A percentile compares a stretch with the other conserved stretches of the same genome.
phyloP scores from a whole-genome alignment of 2,329 filamentous ascomycete species.

The Beauveria australis region DNA sequence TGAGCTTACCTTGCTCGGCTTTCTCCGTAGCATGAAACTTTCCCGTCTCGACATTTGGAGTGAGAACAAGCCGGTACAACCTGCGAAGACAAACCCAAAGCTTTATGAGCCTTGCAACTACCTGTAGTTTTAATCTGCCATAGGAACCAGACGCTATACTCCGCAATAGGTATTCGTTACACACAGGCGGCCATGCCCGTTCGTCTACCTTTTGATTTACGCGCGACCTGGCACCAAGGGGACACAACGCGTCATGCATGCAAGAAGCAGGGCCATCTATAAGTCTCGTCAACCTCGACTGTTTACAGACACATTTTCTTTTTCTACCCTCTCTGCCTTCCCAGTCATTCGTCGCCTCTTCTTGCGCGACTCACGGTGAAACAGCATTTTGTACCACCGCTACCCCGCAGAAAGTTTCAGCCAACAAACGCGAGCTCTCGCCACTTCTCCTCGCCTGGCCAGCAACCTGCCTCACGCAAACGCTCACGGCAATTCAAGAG shows the following conservation, averaged over 20 bases:
- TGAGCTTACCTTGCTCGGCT: too few relatives aligned
- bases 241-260: not conserved
- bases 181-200: too few relatives aligned
- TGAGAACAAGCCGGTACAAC: too few relatives aligned
- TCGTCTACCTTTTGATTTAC: not conserved
- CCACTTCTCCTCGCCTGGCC: not conserved
- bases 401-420: constrained; percentile 3
- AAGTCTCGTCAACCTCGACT: not conserved
- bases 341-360: too few relatives aligned
- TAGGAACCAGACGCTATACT: too few relatives aligned
- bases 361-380: not conserved
- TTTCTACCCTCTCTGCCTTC: not conserved
- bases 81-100: too few relatives aligned
- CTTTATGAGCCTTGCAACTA: too few relatives aligned
- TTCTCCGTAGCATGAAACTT: too few relatives aligned
- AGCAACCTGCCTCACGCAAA: not conserved
- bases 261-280: not conserved
- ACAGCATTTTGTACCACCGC: not conserved
- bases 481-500: not conserved
- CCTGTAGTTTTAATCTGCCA: too few relatives aligned
- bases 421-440: not conserved
- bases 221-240: not conserved
- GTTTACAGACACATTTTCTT: not conserved
- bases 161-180: too few relatives aligned
- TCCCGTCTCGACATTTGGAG: too few relatives aligned